phyloP scores from a whole-genome alignment of 2,329 filamentous ascomycete genomes.

The Neophaeococcomyces mojaviensis region DNA sequence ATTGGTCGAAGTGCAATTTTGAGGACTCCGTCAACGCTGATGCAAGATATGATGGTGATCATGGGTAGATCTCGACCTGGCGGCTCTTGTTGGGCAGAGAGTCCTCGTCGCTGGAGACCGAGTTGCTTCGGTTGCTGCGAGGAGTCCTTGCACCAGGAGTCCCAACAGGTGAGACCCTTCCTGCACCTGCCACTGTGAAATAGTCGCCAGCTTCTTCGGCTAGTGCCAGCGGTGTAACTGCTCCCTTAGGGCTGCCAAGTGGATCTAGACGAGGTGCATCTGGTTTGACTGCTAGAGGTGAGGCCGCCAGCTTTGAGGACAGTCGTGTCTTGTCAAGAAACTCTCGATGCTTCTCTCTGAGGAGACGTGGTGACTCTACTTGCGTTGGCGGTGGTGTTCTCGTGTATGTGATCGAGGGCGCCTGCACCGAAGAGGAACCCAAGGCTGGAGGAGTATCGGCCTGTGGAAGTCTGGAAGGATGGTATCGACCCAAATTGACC shows the following conservation, averaged over 20 bases:
- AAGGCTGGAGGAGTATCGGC: slow-evolving; percentile 27
- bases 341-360: slow-evolving; percentile 39
- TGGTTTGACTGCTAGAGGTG: slow-evolving; percentile 28
- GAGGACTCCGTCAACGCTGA: neutral
- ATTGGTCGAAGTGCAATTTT: slow-evolving; percentile 3
- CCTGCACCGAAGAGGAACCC: slow-evolving; percentile 13
- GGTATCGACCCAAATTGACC: slow-evolving; percentile 38
- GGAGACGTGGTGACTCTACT: slow-evolving; percentile 27
- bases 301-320: slow-evolving; percentile 26
- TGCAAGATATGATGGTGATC: neutral
- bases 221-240: slow-evolving; percentile 38
- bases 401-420: slow-evolving; percentile 23
- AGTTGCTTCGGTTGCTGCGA: neutral
- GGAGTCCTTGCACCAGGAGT: slow-evolving; percentile 21
- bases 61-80: neutral
- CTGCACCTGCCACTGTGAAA: slow-evolving; percentile 22
- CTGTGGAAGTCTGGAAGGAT: slow-evolving; percentile 37
- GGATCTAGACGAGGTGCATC: slow-evolving; percentile 39
- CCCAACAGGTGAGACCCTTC: slow-evolving; percentile 23
- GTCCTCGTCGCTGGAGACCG: slow-evolving; percentile 6
- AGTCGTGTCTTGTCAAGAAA: slow-evolving; percentile 31
- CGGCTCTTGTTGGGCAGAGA: slow-evolving; percentile 1
- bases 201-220: slow-evolving; percentile 33
- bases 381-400: slow-evolving; percentile 24
- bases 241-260: slow-evolving; percentile 36